Evolutionary conservation across 75 land plant genomes (phyloP), one percentile per base, ranked within the genome.

Genomic region (Selaginella moellendorffii): DNA sequence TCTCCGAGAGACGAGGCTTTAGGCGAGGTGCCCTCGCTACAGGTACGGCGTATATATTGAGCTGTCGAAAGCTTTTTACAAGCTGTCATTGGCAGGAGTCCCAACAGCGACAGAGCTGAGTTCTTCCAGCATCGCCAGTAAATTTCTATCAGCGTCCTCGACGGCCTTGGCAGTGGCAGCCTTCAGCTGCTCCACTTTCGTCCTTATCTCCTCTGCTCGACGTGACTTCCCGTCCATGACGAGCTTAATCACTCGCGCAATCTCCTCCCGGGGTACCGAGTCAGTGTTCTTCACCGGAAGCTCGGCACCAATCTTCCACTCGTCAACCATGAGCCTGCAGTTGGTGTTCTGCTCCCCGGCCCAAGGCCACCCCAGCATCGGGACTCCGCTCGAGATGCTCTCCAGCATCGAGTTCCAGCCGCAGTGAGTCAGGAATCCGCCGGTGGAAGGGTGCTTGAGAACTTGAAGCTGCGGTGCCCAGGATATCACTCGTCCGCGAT

Each of bases 361-460:
- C 23, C 59, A 19, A 9, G 59, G 59, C 59, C 59, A 56, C 5
- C 23, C 24, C 23, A 56, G n/a, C 59, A 56, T 21, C 8, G 59
- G 59, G n/a, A 56, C 24, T 56, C 59, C 59, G 24, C 19, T 56
- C 8, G 25, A 8, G 5, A 56, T 56, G 24, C 59, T 56, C n/a
- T 56, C 59, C 59, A 56, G n/a, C 8, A 25, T 56, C 5, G 59
- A 56, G 24, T 56, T 56, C 59, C 59, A 56, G 5, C 59, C 59
- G n/a, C 59, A 56, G 24, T 56, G 59, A 2, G 25, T 56, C 59
- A 56, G 24, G n/a, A 56, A 56, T n/a, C n/a, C 59, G 17, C 59
- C 59, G 9, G n/a, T n/a, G n/a, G n/a, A 9, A 8, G 8, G n/a
- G 59, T 56, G 59, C 21, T 19, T n/a, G 25, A 56, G 24, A 2